These are phyloP conservation scores for Suillus subluteus DNA, from an alignment of 768 basidiomycete genomes.

Conservation along the genomic window DNA sequence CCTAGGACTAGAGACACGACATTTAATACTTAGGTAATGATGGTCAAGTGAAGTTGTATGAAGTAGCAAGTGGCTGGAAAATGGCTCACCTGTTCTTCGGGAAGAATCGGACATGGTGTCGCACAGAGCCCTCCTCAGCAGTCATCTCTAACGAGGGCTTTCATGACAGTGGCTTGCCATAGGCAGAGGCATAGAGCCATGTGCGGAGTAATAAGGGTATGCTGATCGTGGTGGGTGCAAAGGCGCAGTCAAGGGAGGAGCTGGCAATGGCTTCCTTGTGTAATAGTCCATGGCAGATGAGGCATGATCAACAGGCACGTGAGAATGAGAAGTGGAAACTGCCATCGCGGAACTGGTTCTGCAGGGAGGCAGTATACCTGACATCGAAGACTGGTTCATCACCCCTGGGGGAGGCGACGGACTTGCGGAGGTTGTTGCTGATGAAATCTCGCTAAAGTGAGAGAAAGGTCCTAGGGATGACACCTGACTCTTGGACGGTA, in stretches of 20 bases:
- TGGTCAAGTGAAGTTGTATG: too few relatives aligned
- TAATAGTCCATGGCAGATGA: slow-evolving; percentile 80
- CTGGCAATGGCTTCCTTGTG: slow-evolving; percentile 52
- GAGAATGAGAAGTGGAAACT: slow-evolving; percentile 48
- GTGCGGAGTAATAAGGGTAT: slow-evolving; percentile 33
- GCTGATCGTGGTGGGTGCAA: slow-evolving; percentile 45
- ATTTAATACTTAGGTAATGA: too few relatives aligned
- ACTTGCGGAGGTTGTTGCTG: slow-evolving; percentile 70
- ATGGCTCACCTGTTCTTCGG: too few relatives aligned
- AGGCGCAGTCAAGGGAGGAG: slow-evolving; percentile 55
- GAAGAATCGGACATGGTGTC: too few relatives aligned
- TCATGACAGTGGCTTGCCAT: slow-evolving; percentile 32
- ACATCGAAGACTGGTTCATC: slow-evolving; percentile 39
- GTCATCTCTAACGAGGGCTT: slow-evolving; percentile 36
- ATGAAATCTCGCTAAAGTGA: slow-evolving; percentile 91
- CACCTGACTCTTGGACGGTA: slow-evolving; percentile 40
- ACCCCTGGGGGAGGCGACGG: slow-evolving; percentile 74
- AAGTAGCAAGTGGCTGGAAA: too few relatives aligned
- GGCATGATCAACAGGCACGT: slow-evolving; percentile 65
- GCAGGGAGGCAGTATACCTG: slow-evolving; percentile 47
- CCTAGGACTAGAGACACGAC: too few relatives aligned
- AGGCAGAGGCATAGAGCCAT: slow-evolving; percentile 38
- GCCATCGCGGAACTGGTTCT: slow-evolving; percentile 76
- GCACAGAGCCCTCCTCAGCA: slow-evolving; percentile 29
- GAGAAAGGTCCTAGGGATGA: slow-evolving; percentile 81